A percentile compares a stretch with the other conserved stretches of the same genome.
Conservation (phyloP, 2,329 filamentous ascomycete species). For the Hymenoscyphus occultus region DNA sequence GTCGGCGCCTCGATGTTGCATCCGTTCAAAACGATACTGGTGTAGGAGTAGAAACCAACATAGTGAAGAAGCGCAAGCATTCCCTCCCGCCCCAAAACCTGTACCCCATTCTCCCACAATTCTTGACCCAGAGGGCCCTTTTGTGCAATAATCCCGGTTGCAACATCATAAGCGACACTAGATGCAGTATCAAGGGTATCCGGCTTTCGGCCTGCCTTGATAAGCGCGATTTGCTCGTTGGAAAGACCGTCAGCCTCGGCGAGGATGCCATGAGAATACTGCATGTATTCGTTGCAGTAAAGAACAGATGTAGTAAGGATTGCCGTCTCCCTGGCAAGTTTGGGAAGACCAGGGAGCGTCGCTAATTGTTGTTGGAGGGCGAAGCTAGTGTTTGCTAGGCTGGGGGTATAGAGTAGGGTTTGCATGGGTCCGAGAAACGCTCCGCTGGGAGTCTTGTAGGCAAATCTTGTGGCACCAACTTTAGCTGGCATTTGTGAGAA, state of each 20-base stretch:
- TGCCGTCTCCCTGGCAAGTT: background rate
- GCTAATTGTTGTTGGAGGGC: background rate
- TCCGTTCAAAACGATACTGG: slow-evolving; percentile 2
- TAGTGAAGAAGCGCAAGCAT: slow-evolving; percentile 7
- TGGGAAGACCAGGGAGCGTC: background rate
- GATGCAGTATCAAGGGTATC: background rate
- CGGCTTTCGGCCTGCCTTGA: background rate
- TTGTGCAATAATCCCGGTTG: background rate
- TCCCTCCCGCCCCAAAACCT: background rate
- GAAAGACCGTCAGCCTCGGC: background rate
- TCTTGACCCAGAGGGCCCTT: background rate
- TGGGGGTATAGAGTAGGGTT: slow-evolving; percentile 1
- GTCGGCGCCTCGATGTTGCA: slow-evolving; percentile 4
- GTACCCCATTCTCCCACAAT: slow-evolving; percentile 2
- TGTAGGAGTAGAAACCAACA: slow-evolving; percentile 5
- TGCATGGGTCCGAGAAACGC: slow-evolving; percentile 3
- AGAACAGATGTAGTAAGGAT: background rate
- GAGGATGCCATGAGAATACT: slow-evolving; percentile 4
- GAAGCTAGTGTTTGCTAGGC: background rate
- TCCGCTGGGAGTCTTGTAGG: slow-evolving; percentile 6
- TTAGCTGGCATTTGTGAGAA: background rate
- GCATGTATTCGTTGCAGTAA: slow-evolving; percentile 5
- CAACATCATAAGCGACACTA: slow-evolving; percentile 2
- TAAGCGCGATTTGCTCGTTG: background rate
- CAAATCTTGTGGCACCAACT: background rate